Conservation (phyloP, 2,329 filamentous ascomycete genomes). For the Aspergillus sojae region DNA sequence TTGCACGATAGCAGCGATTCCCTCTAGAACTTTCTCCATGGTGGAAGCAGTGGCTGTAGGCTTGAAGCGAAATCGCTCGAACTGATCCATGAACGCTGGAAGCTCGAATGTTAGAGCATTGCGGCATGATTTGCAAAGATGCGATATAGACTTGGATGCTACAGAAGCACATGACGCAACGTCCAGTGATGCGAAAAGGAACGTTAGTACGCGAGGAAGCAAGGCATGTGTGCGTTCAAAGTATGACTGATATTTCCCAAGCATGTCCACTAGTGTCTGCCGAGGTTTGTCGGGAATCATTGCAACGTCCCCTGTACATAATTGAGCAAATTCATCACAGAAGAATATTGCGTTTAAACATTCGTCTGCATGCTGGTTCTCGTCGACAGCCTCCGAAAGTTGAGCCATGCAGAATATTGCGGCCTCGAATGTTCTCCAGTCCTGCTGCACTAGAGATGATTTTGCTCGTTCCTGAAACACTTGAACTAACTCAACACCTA, state of each 20-base stretch:
- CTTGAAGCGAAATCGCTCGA: slow-evolving; percentile 42
- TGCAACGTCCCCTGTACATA: slow-evolving; percentile 35
- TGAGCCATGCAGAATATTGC: slow-evolving; percentile 48
- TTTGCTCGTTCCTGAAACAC: slow-evolving; percentile 44
- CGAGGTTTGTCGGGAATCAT: slow-evolving; percentile 41
- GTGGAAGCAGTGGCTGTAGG: slow-evolving; percentile 39
- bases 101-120: slow-evolving; percentile 44
- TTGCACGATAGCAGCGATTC: slow-evolving; percentile 49
- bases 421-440: slow-evolving; percentile 49
- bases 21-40: slow-evolving; percentile 47
- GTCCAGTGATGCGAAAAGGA: slow-evolving; percentile 49
- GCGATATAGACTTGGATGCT: slow-evolving; percentile 47
- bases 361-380: slow-evolving; percentile 46
- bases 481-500: slow-evolving; percentile 46
- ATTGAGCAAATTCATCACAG: slow-evolving; percentile 35
- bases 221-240: slow-evolving; percentile 46
- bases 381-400: slow-evolving; percentile 48
- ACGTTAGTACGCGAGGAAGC: slow-evolving; percentile 45
- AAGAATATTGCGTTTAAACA: slow-evolving; percentile 46
- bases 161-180: slow-evolving; percentile 43
- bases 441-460: slow-evolving; percentile 32
- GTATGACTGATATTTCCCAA: slow-evolving; percentile 48
- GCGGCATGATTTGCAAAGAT: slow-evolving; percentile 48
- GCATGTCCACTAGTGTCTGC: slow-evolving; percentile 46
- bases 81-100: slow-evolving; percentile 46